These are phyloP conservation scores for Aquanectria penicillioides DNA, from an alignment of 2,329 filamentous ascomycete genomes.

Conservation along the genomic window DNA sequence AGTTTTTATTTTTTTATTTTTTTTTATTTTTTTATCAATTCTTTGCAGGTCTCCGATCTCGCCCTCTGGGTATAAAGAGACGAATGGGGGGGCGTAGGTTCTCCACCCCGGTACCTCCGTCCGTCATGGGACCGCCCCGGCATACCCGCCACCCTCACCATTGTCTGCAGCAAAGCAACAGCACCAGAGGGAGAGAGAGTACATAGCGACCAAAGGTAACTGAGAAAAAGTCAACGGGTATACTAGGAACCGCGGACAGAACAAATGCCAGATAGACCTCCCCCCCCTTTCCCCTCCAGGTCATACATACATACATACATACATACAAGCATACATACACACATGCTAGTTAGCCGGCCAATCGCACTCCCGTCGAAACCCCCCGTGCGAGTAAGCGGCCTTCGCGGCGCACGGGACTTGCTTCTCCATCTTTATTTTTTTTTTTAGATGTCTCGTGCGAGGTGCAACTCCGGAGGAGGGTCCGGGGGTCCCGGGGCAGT, in stretches of 20 bases:
- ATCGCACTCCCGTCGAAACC: neutral
- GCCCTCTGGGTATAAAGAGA: neutral
- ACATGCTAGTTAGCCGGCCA: neutral
- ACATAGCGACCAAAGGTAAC: too few species aligned
- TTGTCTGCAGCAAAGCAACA: neutral
- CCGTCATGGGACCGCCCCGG: constrained; percentile 11
- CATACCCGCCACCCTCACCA: too few species aligned
- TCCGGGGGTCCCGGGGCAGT: constrained; percentile 22
- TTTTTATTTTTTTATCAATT: too few species aligned
- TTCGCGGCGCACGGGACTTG: neutral
- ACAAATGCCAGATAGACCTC: too few species aligned
- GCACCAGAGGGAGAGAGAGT: neutral
- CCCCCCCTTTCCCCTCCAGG: too few species aligned
- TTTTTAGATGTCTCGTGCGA: neutral
- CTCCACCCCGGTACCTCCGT: constrained; percentile 14
- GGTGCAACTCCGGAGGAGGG: constrained; percentile 10
- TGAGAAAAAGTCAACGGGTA: too few species aligned
- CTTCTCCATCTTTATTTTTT: neutral
- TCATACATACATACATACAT: too few species aligned
- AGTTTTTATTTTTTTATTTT: too few species aligned
- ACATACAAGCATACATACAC: too few species aligned
- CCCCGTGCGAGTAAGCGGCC: constrained; percentile 5
- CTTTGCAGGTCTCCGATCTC: constrained; percentile 11
- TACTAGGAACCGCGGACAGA: too few species aligned
- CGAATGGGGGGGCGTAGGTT: neutral